A percentile compares a stretch with the other conserved stretches of the same genome.
These are phyloP conservation scores for Pseudomicrostroma phylloplanum DNA, from an alignment of 1,284 basidiomycete species.

Conservation along the genomic window DNA sequence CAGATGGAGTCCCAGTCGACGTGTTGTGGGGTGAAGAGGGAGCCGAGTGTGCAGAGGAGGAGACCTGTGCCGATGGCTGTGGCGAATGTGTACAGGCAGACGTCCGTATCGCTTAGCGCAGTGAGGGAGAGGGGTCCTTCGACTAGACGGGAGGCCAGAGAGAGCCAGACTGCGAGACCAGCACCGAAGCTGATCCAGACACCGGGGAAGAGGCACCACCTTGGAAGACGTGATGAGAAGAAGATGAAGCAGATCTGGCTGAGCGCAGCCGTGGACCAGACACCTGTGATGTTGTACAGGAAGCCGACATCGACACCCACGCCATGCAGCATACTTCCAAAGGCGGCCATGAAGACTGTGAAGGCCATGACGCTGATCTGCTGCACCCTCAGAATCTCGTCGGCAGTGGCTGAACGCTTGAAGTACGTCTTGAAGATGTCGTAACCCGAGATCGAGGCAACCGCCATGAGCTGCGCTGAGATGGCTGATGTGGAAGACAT, in stretches of 20 bases:
- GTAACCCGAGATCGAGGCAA: constrained; percentile 30
- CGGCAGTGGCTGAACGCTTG: constrained; percentile 23
- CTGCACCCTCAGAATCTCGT: constrained; percentile 30
- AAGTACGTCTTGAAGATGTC: constrained; percentile 38
- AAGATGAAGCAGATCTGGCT: constrained; percentile 37
- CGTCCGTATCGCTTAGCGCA: constrained; percentile 27
- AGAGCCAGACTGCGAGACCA: constrained; percentile 42
- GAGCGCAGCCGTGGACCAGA: constrained; percentile 31
- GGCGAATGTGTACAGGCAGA: constrained; percentile 13
- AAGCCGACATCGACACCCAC: constrained; percentile 36
- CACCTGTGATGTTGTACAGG: constrained; percentile 37
- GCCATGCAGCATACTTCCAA: constrained; percentile 38
- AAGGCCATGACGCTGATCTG: constrained; percentile 42
- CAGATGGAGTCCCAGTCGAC: constrained; percentile 32
- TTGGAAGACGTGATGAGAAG: constrained; percentile 36
- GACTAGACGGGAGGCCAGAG: constrained; percentile 25
- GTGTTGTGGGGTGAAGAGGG: constrained; percentile 24
- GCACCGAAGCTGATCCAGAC: constrained; percentile 43
- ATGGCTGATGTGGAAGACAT: constrained; percentile 44
- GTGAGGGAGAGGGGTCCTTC: constrained; percentile 28
- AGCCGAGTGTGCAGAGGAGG: constrained; percentile 15
- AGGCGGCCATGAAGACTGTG: constrained; percentile 41
- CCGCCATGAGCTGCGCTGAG: constrained; percentile 34
- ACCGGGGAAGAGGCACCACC: constrained; percentile 32
- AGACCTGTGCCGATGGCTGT: constrained; percentile 31